Base-by-base conservation (phyloP, 257 asterid genomes). In the Sherardia arvensis region DNA sequence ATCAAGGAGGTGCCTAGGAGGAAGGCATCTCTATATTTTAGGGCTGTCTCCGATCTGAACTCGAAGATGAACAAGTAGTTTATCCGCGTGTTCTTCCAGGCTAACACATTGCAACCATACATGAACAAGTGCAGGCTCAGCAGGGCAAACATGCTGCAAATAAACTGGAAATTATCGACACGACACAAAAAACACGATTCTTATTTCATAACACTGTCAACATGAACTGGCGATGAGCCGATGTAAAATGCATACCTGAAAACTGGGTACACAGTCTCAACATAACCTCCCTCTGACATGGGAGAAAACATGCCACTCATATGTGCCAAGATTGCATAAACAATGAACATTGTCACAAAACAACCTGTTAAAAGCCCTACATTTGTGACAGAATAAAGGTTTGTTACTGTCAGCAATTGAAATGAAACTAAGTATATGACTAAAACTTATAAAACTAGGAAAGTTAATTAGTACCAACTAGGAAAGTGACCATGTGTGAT, bases 301-400 rank as follows among this genome's bases (percentile, higher is more conserved):
- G 92, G 70, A 4, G 94, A 79, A 75, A 89, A 89, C 91, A 87
- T 71, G 53, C 97, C 95, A 59, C 89, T 85, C 15, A 89, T 27
- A 72, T 92, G 99, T 33, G 95, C 96, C 79, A 92, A 79, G 61
- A 82, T 84, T 69, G 85, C 97, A 11, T 92, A 92, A 2, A 89
- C 85, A 61, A 67, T 70, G 68, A 92, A 92, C 69, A 89, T 62
- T n/a, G 96, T 83, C 15, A 85, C 91, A 63, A 92, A 92, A 67
- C 94, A 79, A 21, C 99, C 99, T 1, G 99, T 89, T 51, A 92
- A 92, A 47, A 92, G 72, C 54, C 99, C 99, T 92, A 83, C 85
- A 78, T 60, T 22, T 5, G 26, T 25, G 60, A 29, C n/a, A 61
- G 61, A 65, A 56, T n/a, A 32, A 47, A 54, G 25, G 7, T 14